Evolutionary conservation across 345 rosid genomes (phyloP).

Genomic region (Rhizophora apiculata): DNA sequence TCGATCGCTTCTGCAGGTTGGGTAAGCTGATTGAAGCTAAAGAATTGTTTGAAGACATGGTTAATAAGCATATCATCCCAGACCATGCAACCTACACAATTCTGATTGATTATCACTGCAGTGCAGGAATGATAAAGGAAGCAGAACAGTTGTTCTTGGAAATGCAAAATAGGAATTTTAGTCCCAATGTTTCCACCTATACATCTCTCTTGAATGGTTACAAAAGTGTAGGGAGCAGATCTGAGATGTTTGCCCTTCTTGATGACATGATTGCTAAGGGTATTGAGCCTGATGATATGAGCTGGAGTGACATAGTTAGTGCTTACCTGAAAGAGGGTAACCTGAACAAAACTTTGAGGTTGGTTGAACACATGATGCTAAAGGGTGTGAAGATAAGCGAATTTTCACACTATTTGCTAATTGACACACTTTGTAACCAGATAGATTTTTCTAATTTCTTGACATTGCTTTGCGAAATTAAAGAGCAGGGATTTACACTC

Average conservation of each 20-base stretch:
- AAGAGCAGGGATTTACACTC: conserved; percentile 40
- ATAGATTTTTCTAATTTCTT: conserved; percentile 19
- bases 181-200: conserved; percentile 53
- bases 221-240: conserved; percentile 36
- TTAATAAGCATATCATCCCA: conserved; percentile 39
- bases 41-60: conserved; percentile 42
- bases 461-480: conserved; percentile 35
- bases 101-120: conserved; percentile 64
- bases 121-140: conserved; percentile 48
- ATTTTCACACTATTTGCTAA: conserved; percentile 23
- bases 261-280: conserved; percentile 55
- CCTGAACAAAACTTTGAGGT: conserved; percentile 37
- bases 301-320: conserved; percentile 46
- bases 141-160: conserved; percentile 53
- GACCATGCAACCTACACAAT: conserved; percentile 64
- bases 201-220: conserved; percentile 60
- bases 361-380: conserved; percentile 46
- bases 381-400: conserved; percentile 40
- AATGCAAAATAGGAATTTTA: conserved; percentile 51
- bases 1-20: conserved; percentile 57
- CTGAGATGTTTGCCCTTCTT: conserved; percentile 48
- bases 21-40: conserved; percentile 40
- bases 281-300: conserved; percentile 61
- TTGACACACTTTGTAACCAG: conserved; percentile 27
- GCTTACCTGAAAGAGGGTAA: conserved; percentile 54